Conservation (phyloP, 306 rosid species). For the Gillenia trifoliata region DNA sequence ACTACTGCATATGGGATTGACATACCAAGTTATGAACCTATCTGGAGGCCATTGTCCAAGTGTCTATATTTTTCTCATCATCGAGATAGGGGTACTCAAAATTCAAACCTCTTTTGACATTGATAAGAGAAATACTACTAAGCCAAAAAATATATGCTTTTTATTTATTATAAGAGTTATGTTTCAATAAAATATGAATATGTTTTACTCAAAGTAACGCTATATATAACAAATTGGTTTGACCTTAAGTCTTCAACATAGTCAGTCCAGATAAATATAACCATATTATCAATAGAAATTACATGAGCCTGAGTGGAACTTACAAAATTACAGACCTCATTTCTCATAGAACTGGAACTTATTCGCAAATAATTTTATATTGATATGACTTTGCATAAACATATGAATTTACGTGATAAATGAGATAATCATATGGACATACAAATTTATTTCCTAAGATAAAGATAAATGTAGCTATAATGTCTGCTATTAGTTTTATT, state of each 20-base stretch:
- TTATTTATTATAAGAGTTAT: neutral
- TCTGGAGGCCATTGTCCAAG: no score
- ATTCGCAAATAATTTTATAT: neutral
- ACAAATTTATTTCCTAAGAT: neutral
- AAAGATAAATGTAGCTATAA: neutral
- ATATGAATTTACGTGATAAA: neutral
- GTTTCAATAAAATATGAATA: no score
- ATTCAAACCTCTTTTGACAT: no score
- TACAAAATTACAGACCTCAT: neutral
- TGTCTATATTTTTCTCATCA: no score
- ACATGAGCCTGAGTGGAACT: neutral
- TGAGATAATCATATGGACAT: neutral
- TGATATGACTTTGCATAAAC: neutral
- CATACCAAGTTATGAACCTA: no score
- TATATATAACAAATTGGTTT: neutral
- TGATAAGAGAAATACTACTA: no score
- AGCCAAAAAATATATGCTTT: no score
- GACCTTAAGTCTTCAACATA: neutral
- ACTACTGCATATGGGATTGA: no score
- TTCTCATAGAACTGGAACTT: neutral
- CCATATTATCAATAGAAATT: no score
- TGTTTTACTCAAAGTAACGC: neutral
- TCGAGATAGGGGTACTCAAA: no score
- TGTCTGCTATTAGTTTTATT: neutral
- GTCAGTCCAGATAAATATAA: neutral